A percentile compares a stretch with the other conserved stretches of the same genome.
phyloP scores from a whole-genome alignment of 1,139 yeast genomes.

The Candida smagusa region DNA sequence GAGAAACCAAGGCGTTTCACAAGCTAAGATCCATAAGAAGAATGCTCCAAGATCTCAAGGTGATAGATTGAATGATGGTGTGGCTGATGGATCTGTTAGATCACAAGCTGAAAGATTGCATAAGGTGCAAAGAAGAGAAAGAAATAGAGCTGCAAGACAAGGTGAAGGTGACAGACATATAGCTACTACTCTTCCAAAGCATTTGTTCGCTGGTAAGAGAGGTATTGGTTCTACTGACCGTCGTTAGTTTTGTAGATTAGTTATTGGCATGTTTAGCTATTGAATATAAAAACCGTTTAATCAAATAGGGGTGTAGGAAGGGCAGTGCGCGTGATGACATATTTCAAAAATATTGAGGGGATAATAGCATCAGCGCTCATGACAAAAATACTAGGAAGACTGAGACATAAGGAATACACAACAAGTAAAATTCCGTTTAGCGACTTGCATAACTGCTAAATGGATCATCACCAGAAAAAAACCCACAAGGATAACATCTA shows the following conservation, averaged over 20 bases:
- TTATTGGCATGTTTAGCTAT: not conserved
- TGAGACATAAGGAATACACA: no score
- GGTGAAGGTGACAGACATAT: conserved; percentile 96
- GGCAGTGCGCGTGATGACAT: no score
- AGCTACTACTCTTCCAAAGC: conserved; percentile 85
- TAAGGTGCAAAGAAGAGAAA: conserved; percentile 87
- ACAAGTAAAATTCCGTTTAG: no score
- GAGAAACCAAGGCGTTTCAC: conserved; percentile 47
- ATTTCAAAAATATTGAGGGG: no score
- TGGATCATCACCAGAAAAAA: no score
- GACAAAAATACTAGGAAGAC: no score
- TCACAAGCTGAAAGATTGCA: conserved; percentile 84
- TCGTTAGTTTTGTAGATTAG: conserved; percentile 36
- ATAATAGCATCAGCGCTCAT: no score
- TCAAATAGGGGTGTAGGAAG: no score
- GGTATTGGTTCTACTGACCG: conserved; percentile 85
- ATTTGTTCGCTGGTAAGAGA: conserved; percentile 93
- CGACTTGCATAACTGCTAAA: no score
- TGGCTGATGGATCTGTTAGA: conserved; percentile 76
- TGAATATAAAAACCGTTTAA: no score
- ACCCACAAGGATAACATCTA: no score
- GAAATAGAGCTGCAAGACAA: conserved; percentile 87
- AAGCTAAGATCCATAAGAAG: conserved; percentile 45
- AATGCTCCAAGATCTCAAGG: conserved; percentile 56
- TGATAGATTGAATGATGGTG: conserved; percentile 85